These are phyloP conservation scores for Chrysophaeum taylorii DNA, from an alignment of 352 stramenopile species.

Conservation along the genomic window DNA sequence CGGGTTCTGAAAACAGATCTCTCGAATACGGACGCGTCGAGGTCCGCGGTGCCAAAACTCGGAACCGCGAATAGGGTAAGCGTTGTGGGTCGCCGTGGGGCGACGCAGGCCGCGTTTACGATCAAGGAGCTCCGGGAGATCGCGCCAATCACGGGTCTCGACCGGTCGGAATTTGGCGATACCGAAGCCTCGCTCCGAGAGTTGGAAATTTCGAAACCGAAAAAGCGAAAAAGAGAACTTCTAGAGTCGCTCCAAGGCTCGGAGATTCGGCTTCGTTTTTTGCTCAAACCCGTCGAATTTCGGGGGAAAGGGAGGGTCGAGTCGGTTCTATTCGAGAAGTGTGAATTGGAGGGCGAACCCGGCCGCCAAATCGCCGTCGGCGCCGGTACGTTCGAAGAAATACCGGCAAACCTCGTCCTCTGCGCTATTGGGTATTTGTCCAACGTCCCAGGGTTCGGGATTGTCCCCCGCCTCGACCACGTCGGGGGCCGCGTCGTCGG, in stretches of 20 bases:
- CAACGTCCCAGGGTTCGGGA: slow-evolving; percentile 26
- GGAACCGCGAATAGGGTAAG: slow-evolving; percentile 70
- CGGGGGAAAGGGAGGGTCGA: slow-evolving; percentile 46
- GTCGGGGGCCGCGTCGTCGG: slow-evolving; percentile 9
- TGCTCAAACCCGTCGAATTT: slow-evolving; percentile 68
- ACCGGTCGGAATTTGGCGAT: slow-evolving; percentile 22
- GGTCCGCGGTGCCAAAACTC: slow-evolving; percentile 69
- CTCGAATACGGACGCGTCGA: slow-evolving; percentile 76
- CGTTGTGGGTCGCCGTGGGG: slow-evolving; percentile 81
- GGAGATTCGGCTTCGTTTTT: slow-evolving; percentile 64
- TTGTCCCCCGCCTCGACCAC: neutral
- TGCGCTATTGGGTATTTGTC: slow-evolving; percentile 78
- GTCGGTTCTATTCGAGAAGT: slow-evolving; percentile 70
- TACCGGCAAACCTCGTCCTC: slow-evolving; percentile 54
- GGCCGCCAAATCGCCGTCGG: slow-evolving; percentile 63
- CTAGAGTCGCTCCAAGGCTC: slow-evolving; percentile 43
- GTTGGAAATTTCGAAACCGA: slow-evolving; percentile 60
- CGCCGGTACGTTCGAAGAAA: slow-evolving; percentile 67
- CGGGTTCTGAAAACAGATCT: slow-evolving; percentile 73
- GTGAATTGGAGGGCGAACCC: slow-evolving; percentile 62
- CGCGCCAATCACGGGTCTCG: slow-evolving; percentile 67
- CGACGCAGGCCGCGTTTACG: slow-evolving; percentile 88
- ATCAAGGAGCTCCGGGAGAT: slow-evolving; percentile 90
- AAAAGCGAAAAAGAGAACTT: slow-evolving; percentile 68
- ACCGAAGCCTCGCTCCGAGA: slow-evolving; percentile 70